A percentile compares a stretch with the other conserved stretches of the same genome.
These are phyloP conservation scores for Lichtheimia ramosa DNA, from an alignment of 371 early-diverging fungal genomes.

Conservation along the genomic window DNA sequence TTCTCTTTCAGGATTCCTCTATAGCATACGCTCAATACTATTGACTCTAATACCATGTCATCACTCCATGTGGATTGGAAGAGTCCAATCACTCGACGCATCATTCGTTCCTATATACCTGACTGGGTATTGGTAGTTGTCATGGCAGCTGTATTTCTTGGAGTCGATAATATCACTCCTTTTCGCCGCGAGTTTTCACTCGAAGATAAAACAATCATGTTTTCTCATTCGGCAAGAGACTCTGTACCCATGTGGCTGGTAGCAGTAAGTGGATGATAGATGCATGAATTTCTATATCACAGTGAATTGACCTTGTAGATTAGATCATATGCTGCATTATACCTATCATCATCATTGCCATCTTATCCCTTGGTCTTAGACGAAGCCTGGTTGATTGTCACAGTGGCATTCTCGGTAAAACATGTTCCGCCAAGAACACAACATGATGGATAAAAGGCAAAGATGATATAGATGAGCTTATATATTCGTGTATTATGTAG, in stretches of 20 bases:
- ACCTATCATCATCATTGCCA: constrained; percentile 24
- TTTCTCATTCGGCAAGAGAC: constrained; percentile 22
- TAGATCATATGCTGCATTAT: constrained; percentile 26
- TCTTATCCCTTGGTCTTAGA: constrained; percentile 19
- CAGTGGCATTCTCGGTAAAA: constrained; percentile 24
- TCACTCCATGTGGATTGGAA: constrained; percentile 9
- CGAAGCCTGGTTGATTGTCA: constrained; percentile 25
- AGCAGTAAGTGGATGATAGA: neutral
- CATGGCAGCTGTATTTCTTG: constrained; percentile 50
- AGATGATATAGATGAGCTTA: too few relatives aligned
- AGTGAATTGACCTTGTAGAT: too few relatives aligned
- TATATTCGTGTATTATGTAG: constrained; percentile 9
- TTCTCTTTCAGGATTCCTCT: too few relatives aligned
- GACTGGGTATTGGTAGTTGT: constrained; percentile 64
- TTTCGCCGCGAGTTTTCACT: constrained; percentile 70
- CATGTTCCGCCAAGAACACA: neutral
- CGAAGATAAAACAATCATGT: constrained; percentile 59
- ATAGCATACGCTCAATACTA: too few relatives aligned
- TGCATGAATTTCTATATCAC: neutral
- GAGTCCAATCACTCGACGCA: constrained; percentile 16
- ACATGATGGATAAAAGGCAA: neutral
- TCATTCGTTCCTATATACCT: constrained; percentile 54
- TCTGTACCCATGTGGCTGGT: constrained; percentile 6
- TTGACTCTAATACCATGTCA: too few relatives aligned
- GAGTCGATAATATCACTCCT: constrained; percentile 56